Conservation (phyloP, 2,329 filamentous ascomycete species). For the Colletotrichum musae region DNA sequence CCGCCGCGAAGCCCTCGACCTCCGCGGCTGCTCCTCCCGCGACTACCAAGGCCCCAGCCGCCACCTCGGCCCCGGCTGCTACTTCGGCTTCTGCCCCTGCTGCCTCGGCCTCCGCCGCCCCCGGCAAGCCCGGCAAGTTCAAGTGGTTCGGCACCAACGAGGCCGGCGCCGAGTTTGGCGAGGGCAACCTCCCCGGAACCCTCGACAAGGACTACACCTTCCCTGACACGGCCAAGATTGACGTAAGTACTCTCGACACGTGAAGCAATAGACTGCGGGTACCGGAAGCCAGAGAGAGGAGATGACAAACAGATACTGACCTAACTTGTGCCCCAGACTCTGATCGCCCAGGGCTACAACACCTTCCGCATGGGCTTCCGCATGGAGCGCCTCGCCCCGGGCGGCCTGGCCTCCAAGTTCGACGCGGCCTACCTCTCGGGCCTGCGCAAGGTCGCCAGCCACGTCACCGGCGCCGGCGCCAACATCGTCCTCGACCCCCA, state of each 20-base stretch:
- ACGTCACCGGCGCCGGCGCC: slow-evolving; percentile 58
- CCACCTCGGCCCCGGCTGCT: background rate
- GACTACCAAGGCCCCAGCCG: background rate
- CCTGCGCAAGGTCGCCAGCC: slow-evolving; percentile 52
- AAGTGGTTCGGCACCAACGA: slow-evolving; percentile 62
- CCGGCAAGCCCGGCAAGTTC: slow-evolving; percentile 43
- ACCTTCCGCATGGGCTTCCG: slow-evolving; percentile 69
- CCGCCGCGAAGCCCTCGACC: background rate
- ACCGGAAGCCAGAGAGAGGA: too few species aligned
- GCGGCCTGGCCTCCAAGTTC: slow-evolving; percentile 57
- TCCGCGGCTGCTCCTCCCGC: background rate
- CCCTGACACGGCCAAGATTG: slow-evolving; percentile 65
- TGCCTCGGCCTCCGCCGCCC: background rate
- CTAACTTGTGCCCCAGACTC: slow-evolving; percentile 52
- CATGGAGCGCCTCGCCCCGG: slow-evolving; percentile 69
- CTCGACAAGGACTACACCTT: slow-evolving; percentile 75
- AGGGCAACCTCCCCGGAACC: slow-evolving; percentile 68
- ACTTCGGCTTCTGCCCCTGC: slow-evolving; percentile 12
- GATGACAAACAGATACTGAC: too few species aligned
- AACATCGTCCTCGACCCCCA: slow-evolving; percentile 72
- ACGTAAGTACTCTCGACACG: too few species aligned
- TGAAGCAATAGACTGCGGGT: too few species aligned
- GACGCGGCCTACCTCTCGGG: slow-evolving; percentile 59
- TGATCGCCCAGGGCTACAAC: slow-evolving; percentile 68
- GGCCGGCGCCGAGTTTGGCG: slow-evolving; percentile 75